These are phyloP conservation scores for Ophiorrhiza pumila DNA, from an alignment of 257 asterid genomes.

Conservation along the genomic window DNA sequence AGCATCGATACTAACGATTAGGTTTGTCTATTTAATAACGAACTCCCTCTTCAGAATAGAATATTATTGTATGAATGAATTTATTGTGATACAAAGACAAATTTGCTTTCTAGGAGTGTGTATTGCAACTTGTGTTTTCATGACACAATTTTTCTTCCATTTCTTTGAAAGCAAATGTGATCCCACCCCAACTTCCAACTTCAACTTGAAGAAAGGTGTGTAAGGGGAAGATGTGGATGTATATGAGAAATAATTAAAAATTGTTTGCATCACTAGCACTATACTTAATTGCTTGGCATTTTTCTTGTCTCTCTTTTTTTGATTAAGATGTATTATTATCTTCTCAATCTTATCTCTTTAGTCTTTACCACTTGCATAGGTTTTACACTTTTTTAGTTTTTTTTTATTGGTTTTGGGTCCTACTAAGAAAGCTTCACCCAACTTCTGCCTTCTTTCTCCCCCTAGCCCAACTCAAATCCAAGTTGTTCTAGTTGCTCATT, in stretches of 20 bases:
- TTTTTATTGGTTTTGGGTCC: slow-evolving; percentile 4
- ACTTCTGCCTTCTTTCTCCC: not conserved
- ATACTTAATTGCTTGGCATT: slow-evolving; percentile 22
- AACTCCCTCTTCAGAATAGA: not conserved
- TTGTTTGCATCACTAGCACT: slow-evolving; percentile 19
- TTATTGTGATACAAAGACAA: slow-evolving; percentile 16
- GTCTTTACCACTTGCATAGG: not conserved
- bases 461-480: not conserved
- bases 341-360: slow-evolving; percentile 16
- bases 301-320: slow-evolving; percentile 11
- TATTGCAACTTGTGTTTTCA: slow-evolving; percentile 18
- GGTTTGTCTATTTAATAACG: slow-evolving; percentile 5
- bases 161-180: slow-evolving; percentile 21
- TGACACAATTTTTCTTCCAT: slow-evolving; percentile 9
- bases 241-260: not conserved
- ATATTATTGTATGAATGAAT: not conserved
- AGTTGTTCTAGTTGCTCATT: not conserved
- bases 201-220: not conserved
- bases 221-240: slow-evolving; percentile 4
- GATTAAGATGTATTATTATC: not conserved
- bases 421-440: not conserved
- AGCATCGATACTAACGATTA: slow-evolving; percentile 1
- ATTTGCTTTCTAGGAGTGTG: slow-evolving; percentile 14
- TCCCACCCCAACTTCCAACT: slow-evolving; percentile 19
- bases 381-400: slow-evolving; percentile 8